Conservation (phyloP, 148 eudicot genomes). For the Pharnaceum exiguum region DNA sequence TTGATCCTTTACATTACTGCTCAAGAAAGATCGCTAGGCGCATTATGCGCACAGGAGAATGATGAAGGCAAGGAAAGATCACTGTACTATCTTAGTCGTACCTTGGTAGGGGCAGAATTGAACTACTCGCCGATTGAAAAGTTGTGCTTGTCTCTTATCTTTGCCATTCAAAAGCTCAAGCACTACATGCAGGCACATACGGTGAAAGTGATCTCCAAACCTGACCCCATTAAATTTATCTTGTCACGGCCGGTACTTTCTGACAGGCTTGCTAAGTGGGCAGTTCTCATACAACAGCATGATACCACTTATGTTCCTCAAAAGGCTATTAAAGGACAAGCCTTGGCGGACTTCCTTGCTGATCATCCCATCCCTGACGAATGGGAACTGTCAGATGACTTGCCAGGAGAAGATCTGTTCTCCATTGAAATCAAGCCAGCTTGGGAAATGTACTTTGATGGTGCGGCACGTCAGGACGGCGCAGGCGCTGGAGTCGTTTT, state of each 20-base stretch:
- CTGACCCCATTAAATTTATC: neutral
- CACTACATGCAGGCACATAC: slow-evolving; percentile 7
- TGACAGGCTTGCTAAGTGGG: neutral
- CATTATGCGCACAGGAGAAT: neutral
- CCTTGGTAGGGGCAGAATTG: neutral
- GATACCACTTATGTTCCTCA: neutral
- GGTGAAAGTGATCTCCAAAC: neutral
- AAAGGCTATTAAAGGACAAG: neutral
- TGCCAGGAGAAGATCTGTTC: slow-evolving; percentile 1
- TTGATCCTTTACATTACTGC: neutral
- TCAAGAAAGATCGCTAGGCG: slow-evolving; percentile 8
- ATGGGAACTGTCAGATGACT: slow-evolving; percentile 2
- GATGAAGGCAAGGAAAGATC: neutral
- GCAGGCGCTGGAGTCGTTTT: slow-evolving; percentile 1
- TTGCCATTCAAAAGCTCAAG: neutral
- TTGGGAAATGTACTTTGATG: slow-evolving; percentile 1
- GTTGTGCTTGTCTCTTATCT: neutral
- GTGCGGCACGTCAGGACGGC: neutral
- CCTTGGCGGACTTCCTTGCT: neutral
- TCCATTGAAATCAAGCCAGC: neutral
- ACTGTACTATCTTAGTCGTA: neutral
- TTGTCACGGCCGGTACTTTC: neutral
- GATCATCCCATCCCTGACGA: neutral
- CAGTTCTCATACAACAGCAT: neutral
- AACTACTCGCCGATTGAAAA: slow-evolving; percentile 6